Evolutionary conservation across 73 alveolate species (phyloP).

Genomic region (Tetrahymena malaccensis): DNA sequence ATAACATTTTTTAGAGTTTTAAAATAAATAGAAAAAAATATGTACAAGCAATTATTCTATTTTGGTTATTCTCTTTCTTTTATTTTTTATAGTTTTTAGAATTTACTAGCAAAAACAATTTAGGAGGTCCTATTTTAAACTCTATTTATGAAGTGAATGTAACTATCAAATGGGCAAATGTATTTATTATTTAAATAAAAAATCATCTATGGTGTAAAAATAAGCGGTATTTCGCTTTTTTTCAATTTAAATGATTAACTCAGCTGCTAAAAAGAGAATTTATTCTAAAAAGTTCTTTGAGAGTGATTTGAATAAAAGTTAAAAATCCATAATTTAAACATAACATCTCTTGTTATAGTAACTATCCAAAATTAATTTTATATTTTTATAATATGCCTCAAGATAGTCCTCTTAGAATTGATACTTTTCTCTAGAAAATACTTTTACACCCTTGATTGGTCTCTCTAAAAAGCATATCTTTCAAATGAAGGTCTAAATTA

Average conservation of each 20-base stretch:
- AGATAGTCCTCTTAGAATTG: background rate
- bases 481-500: background rate
- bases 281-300: background rate
- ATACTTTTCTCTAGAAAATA: background rate
- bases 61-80: background rate
- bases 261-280: background rate
- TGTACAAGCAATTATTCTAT: background rate
- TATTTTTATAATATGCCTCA: background rate
- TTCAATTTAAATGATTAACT: background rate
- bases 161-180: background rate
- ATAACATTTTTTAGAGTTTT: too few relatives aligned
- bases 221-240: background rate
- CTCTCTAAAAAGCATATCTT: background rate
- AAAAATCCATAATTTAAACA: background rate
- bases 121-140: background rate
- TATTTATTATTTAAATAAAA: background rate
- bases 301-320: background rate
- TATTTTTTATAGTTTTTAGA: background rate
- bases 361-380: background rate
- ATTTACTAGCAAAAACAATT: background rate
- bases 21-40: too few relatives aligned
- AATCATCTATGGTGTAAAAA: background rate
- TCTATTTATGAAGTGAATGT: background rate
- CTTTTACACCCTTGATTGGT: background rate
- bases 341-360: background rate